These are phyloP conservation scores for Hevea brasiliensis DNA, from an alignment of 345 rosid genomes.

Conservation along the genomic window DNA sequence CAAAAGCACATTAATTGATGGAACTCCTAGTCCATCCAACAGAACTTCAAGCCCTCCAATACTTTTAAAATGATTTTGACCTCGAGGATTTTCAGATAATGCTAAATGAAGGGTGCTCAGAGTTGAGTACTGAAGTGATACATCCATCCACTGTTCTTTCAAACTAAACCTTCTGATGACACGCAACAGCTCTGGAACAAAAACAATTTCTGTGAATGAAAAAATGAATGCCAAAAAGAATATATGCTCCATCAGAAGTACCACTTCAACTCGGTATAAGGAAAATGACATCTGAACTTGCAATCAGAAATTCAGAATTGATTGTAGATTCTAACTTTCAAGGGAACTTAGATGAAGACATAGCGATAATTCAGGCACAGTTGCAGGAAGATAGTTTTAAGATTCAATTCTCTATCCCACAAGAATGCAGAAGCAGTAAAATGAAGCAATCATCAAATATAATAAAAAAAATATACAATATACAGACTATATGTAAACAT, in stretches of 20 bases:
- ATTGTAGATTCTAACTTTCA: constrained; percentile 5
- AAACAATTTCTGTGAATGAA: constrained; percentile 13
- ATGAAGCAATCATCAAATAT: not conserved
- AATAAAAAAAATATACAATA: not conserved
- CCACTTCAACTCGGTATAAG: not conserved
- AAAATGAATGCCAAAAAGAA: constrained; percentile 14
- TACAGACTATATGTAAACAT: not conserved
- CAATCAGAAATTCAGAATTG: not conserved
- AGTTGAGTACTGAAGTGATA: constrained; percentile 55
- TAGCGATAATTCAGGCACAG: not conserved
- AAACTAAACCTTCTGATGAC: constrained; percentile 64
- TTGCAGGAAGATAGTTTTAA: not conserved
- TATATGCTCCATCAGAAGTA: constrained; percentile 3
- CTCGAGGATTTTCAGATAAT: constrained; percentile 60
- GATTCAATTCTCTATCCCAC: not conserved
- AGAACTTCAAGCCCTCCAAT: constrained; percentile 81
- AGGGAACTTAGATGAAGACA: not conserved
- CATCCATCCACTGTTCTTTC: constrained; percentile 59
- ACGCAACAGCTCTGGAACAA: constrained; percentile 62
- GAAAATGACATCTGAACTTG: not conserved
- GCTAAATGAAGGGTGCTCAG: constrained; percentile 52
- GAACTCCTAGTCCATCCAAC: constrained; percentile 70
- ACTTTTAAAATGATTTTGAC: constrained; percentile 79
- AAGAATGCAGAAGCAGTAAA: not conserved
- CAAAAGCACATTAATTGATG: constrained; percentile 42